Conservation (phyloP, 2,329 filamentous ascomycete genomes). For the Cladosporium colombiae region DNA sequence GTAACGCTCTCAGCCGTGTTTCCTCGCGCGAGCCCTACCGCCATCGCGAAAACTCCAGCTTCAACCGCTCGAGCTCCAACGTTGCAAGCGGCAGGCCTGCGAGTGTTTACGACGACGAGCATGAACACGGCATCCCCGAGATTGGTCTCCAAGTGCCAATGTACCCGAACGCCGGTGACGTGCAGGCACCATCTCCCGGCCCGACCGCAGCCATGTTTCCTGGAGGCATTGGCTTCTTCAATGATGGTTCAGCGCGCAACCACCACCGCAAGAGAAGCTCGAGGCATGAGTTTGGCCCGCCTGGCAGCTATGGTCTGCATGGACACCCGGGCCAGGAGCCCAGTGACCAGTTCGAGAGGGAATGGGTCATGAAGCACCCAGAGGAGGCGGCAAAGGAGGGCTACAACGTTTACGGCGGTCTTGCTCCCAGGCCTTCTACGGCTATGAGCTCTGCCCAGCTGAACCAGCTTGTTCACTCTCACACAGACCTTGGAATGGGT, state of each 20-base stretch:
- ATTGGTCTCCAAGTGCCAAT: slow-evolving; percentile 93
- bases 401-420: slow-evolving; percentile 60
- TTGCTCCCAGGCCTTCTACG: slow-evolving; percentile 67
- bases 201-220: slow-evolving; percentile 49
- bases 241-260: slow-evolving; percentile 58
- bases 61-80: slow-evolving; percentile 48
- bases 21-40: slow-evolving; percentile 50
- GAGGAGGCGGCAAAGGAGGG: slow-evolving; percentile 79
- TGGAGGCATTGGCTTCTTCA: slow-evolving; percentile 55
- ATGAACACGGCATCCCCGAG: slow-evolving; percentile 83
- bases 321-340: slow-evolving; percentile 72
- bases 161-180: slow-evolving; percentile 88
- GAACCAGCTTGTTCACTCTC: slow-evolving; percentile 83
- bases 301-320: slow-evolving; percentile 90
- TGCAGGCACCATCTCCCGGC: slow-evolving; percentile 87
- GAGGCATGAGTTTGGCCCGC: slow-evolving; percentile 70
- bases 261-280: slow-evolving; percentile 69
- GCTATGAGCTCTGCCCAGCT: slow-evolving; percentile 86
- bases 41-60: slow-evolving; percentile 64
- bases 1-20: slow-evolving; percentile 26
- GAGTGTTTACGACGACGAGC: slow-evolving; percentile 63
- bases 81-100: slow-evolving; percentile 53
- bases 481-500: slow-evolving; percentile 58
- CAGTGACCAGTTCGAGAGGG: slow-evolving; percentile 81
- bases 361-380: slow-evolving; percentile 91